A percentile compares a stretch with the other conserved stretches of the same genome.
These are phyloP conservation scores for Rhizopogon vesiculosus DNA, from an alignment of 768 basidiomycete species.

Conservation along the genomic window DNA sequence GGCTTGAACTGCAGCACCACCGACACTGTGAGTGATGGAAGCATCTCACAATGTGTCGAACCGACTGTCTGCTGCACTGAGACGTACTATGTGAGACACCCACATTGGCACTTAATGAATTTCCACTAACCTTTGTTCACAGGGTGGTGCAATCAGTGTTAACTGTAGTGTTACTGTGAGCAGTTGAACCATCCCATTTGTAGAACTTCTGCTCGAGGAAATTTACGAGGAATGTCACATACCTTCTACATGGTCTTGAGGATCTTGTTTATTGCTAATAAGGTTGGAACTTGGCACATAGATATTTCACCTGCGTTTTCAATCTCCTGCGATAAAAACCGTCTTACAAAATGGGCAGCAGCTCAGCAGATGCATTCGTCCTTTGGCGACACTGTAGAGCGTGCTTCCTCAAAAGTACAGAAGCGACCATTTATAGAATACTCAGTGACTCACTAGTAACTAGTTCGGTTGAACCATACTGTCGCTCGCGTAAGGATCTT, in stretches of 20 bases:
- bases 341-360: no score
- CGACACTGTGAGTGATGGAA: background rate
- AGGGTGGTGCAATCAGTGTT: background rate
- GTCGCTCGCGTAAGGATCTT: no score
- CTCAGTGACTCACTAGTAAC: no score
- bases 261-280: background rate
- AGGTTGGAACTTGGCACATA: no score
- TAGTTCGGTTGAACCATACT: no score
- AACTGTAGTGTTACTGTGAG: background rate
- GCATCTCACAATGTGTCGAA: background rate
- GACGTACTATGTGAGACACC: conserved; percentile 12
- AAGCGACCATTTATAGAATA: no score
- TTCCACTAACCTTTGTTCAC: background rate
- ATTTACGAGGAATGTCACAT: background rate
- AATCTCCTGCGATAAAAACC: no score
- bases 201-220: background rate
- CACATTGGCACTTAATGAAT: background rate
- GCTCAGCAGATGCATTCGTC: no score
- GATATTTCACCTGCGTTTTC: no score
- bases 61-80: background rate
- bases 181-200: background rate
- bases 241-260: background rate
- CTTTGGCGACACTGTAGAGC: no score
- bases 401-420: no score
- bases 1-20: background rate